Base-by-base conservation (phyloP, 2,329 filamentous ascomycete species). In the Trichophyton benhamiae region DNA sequence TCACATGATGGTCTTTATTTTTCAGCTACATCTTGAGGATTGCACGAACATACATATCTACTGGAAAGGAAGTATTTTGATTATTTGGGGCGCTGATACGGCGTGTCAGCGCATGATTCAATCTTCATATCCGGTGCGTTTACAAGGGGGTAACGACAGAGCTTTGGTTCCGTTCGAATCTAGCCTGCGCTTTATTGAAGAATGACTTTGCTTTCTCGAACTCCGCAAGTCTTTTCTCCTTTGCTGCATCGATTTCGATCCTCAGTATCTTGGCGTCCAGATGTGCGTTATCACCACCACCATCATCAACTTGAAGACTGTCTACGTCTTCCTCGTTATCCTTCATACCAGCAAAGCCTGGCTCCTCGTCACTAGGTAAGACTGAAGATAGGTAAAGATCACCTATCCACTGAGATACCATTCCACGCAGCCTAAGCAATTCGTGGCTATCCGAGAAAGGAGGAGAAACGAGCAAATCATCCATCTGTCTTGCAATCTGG, bases 401-500 rank as follows among this genome's bases (percentile, higher is more conserved):
- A 5, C 81, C 87, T 15, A 89, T 78, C 79, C 89, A 95, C 15
- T 94, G 76, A 0, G 84, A 83, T 4, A 91, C 75, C 81, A 90
- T 89, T 7, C 82, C 90, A 59, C 89, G 80, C 25, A 95, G 75
- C 57, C 86, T 79, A 53, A 91, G 76, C 63, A 96, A 75, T 63
- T 85, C 82, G 3, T 78, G 72, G 66, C 85, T 85, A 61, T 85
- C 83, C 33, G 84, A 84, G 69, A 85, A 95, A 0, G 89, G 89
- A 25, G 84, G 80, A 41, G 82, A 85, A 48, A 82, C 78, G 72
- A 95, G 82, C 30, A 90, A 68, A 52, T 82, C 79, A 68, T 95
- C 88, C 78, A 96, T 84, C 30, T 85, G 81, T 4, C 77, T 74
- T 2, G 85, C 84, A 60, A 96, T 81, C 17, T 83, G 79, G 64